Evolutionary conservation across 495 filamentous ascomycete genomes (phyloP).

Genomic region (Neurospora sp.): DNA sequence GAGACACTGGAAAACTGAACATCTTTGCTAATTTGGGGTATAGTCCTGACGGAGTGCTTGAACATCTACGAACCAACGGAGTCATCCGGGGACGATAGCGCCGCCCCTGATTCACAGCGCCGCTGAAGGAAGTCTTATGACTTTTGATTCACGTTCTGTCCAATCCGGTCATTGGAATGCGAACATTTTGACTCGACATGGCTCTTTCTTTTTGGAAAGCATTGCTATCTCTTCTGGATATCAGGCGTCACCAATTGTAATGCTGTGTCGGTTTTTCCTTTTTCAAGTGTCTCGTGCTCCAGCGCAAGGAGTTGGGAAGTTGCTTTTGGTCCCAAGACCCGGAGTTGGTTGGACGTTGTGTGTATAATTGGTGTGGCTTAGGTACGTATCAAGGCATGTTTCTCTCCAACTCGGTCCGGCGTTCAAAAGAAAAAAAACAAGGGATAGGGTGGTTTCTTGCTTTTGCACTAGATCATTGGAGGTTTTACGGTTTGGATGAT

Average conservation of each 20-base stretch:
- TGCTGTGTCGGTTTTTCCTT: background rate
- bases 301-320: constrained; percentile 8
- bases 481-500: background rate
- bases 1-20: background rate
- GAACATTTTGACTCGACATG: background rate
- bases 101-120: constrained; percentile 5
- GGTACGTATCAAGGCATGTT: background rate
- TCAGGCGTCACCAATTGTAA: background rate
- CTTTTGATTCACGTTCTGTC: background rate
- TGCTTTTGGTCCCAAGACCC: background rate
- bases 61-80: constrained; percentile 42
- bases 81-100: constrained; percentile 16
- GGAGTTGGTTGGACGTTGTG: constrained; percentile 2
- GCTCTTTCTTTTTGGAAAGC: background rate
- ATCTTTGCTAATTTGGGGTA: background rate
- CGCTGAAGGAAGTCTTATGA: background rate
- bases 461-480: background rate
- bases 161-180: background rate
- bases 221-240: background rate
- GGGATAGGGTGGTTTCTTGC: background rate
- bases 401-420: background rate
- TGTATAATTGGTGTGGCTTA: background rate
- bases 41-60: constrained; percentile 58
- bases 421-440: background rate
- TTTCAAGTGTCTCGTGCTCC: constrained; percentile 5